Percentiles rank a stretch among this genome's conserved stretches.
Evolutionary conservation across 106 monocot species (phyloP).

Genomic region (Narthecium ossifragum): DNA sequence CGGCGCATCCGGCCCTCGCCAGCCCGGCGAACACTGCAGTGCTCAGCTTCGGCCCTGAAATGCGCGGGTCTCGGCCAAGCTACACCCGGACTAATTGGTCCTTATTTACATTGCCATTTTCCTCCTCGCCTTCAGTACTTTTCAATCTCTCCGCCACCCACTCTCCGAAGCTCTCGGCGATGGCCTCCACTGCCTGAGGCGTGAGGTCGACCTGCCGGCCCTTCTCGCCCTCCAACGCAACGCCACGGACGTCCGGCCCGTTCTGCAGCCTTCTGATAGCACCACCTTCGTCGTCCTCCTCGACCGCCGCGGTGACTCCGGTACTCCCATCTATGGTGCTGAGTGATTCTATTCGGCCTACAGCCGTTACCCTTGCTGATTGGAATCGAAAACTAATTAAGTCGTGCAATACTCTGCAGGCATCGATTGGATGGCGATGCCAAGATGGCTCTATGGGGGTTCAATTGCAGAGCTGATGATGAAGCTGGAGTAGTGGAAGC

Average conservation of each 20-base stretch:
- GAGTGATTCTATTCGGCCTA: background rate
- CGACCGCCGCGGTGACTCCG: background rate
- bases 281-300: constrained; percentile 18
- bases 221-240: constrained; percentile 50
- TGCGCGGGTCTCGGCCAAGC: constrained; percentile 42
- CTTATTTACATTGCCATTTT: background rate
- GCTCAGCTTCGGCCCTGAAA: constrained; percentile 30
- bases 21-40: constrained; percentile 36
- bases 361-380: background rate
- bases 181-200: constrained; percentile 37
- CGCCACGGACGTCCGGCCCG: constrained; percentile 51
- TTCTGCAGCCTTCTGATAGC: constrained; percentile 40
- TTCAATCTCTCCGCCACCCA: constrained; percentile 27
- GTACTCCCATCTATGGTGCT: background rate
- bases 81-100: constrained; percentile 21
- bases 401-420: background rate
- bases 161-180: constrained; percentile 54
- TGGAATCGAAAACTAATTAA: background rate
- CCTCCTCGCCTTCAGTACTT: too few relatives aligned
- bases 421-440: background rate
- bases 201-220: constrained; percentile 39
- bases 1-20: constrained; percentile 28
- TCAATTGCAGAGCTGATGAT: background rate
- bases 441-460: background rate
- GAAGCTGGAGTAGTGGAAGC: background rate